These are phyloP conservation scores for Paragyromitra xinjiangensis DNA, from an alignment of 495 filamentous ascomycete genomes.

Conservation along the genomic window DNA sequence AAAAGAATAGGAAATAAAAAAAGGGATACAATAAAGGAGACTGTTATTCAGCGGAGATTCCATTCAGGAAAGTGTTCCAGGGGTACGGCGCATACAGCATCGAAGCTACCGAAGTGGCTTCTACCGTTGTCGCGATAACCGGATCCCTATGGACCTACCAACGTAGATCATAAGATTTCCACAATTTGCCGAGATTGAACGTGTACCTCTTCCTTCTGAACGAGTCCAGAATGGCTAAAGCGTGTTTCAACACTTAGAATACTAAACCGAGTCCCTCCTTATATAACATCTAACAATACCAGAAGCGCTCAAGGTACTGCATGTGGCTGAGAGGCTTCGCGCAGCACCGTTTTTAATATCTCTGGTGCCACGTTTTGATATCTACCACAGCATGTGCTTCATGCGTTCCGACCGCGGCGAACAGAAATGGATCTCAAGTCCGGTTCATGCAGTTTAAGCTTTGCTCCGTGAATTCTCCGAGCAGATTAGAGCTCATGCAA, in stretches of 20 bases:
- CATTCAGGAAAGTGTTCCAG: constrained; percentile 10
- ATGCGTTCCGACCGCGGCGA: constrained; percentile 2
- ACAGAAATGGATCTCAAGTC: not conserved
- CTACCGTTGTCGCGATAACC: constrained; percentile 23
- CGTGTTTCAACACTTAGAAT: not conserved
- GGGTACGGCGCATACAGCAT: constrained; percentile 30
- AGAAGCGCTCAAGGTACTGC: too few relatives aligned
- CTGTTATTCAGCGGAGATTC: constrained; percentile 10
- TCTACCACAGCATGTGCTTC: constrained; percentile 4
- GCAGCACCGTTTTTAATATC: too few relatives aligned
- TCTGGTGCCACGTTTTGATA: not conserved
- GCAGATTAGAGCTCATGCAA: constrained; percentile 16
- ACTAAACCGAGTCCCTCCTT: not conserved
- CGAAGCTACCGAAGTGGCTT: constrained; percentile 22
- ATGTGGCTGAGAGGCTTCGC: too few relatives aligned
- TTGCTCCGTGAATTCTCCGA: not conserved
- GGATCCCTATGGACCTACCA: constrained; percentile 12
- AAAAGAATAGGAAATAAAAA: constrained; percentile 14
- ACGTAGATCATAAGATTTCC: constrained; percentile 11
- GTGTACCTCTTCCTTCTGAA: not conserved
- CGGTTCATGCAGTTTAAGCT: not conserved
- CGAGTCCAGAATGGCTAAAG: not conserved
- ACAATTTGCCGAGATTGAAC: constrained; percentile 23
- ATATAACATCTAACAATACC: not conserved
- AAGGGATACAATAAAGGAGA: constrained; percentile 27